Base-by-base conservation (phyloP, 768 basidiomycete species). In the Amyloporia xantha region DNA sequence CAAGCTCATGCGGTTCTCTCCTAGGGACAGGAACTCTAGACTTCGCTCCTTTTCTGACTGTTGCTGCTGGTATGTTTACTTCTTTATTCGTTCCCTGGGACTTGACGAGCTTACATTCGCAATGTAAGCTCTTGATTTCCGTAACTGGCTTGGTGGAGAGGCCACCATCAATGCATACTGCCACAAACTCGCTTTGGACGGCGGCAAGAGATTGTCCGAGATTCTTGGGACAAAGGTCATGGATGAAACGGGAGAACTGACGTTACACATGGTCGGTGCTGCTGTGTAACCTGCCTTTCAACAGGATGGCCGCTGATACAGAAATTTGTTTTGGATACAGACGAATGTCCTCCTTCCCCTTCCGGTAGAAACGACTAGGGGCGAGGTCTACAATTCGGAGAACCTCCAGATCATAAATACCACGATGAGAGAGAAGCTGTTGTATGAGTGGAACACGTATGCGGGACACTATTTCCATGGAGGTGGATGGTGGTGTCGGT, bases 91-190 rank as follows among this genome's bases (percentile, higher is more conserved):
- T 42, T 9, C 20, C 41, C 12, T 9, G 19, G 5, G 43, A 1
- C 23, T 46, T n/a, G n/a, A n/a, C n/a, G n/a, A n/a, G n/a, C n/a
- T n/a, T n/a, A n/a, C n/a, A n/a, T n/a, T 12, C 20, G 6, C 28
- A 28, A 13, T 5, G 39, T 21, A 20, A 82, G 90, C 89, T 0
- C 62, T 91, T 4, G 75, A 81, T 25, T 92, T 92, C 67, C 78
- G 91, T 24, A 59, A 74, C 50, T 77, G 76, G 68, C 64, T 91
- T 2, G 90, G 91, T 1, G 89, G 91, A 5, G 90, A 93, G 62
- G 63, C 74, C 21, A 73, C 70, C 39, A 92, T 93, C 50, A 78
- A 76, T 54, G 66, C 67, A 6, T 91, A 91, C 62, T 87, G 81
- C 55, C 84, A 82, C 62, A 57, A 69, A 7, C 71, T 91, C 5